A percentile compares a stretch with the other conserved stretches of the same genome.
Evolutionary conservation across 2,329 filamentous ascomycete species (phyloP).

Genomic region (Metarhizium humberi): DNA sequence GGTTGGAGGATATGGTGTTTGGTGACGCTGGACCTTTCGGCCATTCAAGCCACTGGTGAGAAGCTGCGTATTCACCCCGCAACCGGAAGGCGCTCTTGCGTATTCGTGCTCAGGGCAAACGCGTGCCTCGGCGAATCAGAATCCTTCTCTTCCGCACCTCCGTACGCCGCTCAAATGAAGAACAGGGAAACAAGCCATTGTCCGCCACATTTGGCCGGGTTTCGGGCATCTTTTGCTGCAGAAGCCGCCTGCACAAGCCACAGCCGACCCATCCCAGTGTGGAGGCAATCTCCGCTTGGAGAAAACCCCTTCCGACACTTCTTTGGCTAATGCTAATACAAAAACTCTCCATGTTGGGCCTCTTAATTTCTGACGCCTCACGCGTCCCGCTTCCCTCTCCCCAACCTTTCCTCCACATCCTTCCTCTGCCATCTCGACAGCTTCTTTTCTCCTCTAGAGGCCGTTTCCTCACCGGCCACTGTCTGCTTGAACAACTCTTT

Average conservation of each 20-base stretch:
- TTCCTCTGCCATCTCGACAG: too few species aligned
- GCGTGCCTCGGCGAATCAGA: not conserved
- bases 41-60: too few species aligned
- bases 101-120: too few species aligned
- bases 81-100: too few species aligned
- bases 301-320: not conserved
- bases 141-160: not conserved
- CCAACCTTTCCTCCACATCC: not conserved
- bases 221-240: not conserved
- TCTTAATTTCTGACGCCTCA: too few species aligned
- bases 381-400: not conserved
- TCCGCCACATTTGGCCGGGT: too few species aligned
- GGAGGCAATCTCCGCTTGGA: not conserved
- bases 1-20: too few species aligned
- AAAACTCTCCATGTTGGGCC: too few species aligned
- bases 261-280: not conserved
- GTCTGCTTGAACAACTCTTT: not conserved
- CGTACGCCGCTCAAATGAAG: not conserved
- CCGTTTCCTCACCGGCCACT: not conserved
- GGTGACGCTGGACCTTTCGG: too few species aligned
- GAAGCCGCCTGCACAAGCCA: not conserved
- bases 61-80: too few species aligned
- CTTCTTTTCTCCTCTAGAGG: too few species aligned
- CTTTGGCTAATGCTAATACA: too few species aligned
- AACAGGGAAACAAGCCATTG: not conserved